phyloP scores from a whole-genome alignment of 2,329 filamentous ascomycete species.

The Dactylonectria macrodidyma region DNA sequence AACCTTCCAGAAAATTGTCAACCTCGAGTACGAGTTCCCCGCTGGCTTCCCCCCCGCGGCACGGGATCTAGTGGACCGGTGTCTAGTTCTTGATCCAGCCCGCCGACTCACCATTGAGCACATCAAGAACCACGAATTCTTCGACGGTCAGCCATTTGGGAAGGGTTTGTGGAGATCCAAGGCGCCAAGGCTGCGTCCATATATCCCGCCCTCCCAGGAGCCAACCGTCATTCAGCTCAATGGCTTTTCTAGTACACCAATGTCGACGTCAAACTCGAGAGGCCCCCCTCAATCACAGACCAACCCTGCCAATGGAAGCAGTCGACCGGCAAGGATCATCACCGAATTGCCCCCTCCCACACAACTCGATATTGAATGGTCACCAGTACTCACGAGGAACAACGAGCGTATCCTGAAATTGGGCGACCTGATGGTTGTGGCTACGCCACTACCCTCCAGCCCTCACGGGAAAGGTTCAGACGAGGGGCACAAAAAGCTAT shows the following conservation, averaged over 20 bases:
- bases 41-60: conserved; percentile 88
- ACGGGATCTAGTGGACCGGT: conserved; percentile 89
- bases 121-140: conserved; percentile 97
- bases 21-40: conserved; percentile 94
- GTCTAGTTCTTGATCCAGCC: conserved; percentile 89
- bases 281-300: conserved; percentile 55
- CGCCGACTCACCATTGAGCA: conserved; percentile 92
- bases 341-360: conserved; percentile 97
- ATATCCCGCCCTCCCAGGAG: conserved; percentile 83
- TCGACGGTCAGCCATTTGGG: conserved; percentile 88
- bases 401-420: conserved; percentile 97
- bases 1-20: conserved; percentile 98
- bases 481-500: conserved; percentile 88
- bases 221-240: conserved; percentile 82
- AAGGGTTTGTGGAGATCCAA: conserved; percentile 90
- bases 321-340: conserved; percentile 84
- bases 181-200: conserved; percentile 88
- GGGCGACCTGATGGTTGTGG: conserved; percentile 89
- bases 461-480: conserved; percentile 79
- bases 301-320: conserved; percentile 59
- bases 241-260: conserved; percentile 58
- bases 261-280: conserved; percentile 50
- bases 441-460: conserved; percentile 82
- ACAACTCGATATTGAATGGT: conserved; percentile 98
- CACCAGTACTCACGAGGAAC: conserved; percentile 88